Evolutionary conservation across 2,329 filamentous ascomycete species (phyloP), one percentile per base, ranked within the genome.

Genomic region (Sporothrix humicola): DNA sequence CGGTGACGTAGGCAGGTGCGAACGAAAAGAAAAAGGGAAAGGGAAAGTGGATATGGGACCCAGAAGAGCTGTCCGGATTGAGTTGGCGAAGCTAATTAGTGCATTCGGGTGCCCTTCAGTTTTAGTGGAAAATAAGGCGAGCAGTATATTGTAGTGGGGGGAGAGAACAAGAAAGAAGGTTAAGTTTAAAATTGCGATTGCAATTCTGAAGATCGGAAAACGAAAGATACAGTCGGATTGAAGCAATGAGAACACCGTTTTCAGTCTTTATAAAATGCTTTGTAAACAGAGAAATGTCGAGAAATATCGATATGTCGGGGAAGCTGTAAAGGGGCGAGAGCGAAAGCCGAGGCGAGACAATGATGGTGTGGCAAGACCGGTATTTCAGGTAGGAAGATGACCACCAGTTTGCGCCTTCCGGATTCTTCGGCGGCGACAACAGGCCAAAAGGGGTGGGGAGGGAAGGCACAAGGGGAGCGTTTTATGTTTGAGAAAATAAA

Each of bases 1-100:
- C 12, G 42, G 61, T 66, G 61, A 66, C 61, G 61, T 66, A 66
- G 42, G 61, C 61, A 65, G 61, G 61, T 26, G 61, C 61, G 61
- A 66, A 48, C 17, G 37, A 66, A 12, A 46, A 23, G 20, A 66
- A 58, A 58, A 31, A 23, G 59, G 37, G 37, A n/a, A 44, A 44
- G 9, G 8, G 59, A 23, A 48, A 66, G 61, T 66, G 61, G 42
- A 48, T 66, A 66, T 44, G 37, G 42, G 61, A 66, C 42, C 42
- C 42, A 48, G 20, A 48, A 66, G 42, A 66, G 61, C 61, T 66
- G 61, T 48, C 61, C 20, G 42, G 61, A 66, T 66, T 66, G 61
- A 26, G 61, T 48, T 12, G 23, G 42, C 20, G 42, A 13, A 48
- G 61, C 61, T 66, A 46, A 3, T 65, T 65, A 66, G 42, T 65